Evolutionary conservation across 176 grass and related monocot species (phyloP), one percentile per base, ranked within the genome.

Genomic region (Bothriochloa decipiens): DNA sequence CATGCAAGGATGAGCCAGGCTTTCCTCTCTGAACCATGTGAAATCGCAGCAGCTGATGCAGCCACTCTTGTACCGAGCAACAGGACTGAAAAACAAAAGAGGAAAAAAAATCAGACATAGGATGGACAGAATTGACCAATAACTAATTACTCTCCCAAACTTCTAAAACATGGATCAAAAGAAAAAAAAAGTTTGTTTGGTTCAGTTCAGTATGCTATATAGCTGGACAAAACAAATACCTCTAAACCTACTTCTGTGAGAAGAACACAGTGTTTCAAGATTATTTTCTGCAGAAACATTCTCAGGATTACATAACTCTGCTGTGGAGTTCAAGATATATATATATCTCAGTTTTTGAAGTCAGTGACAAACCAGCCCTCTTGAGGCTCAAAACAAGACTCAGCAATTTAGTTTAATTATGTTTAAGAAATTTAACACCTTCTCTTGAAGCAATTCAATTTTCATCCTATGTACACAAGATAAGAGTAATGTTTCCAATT

Each of bases 1-100:
- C 89, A 98, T 6, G 96, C 96, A 3, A 98, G 85, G 61, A 98
- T 91, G 20, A 98, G 91, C 95, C 95, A 98, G 8, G 95, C 95
- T 84, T 90, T 95, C 23, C 79, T 87, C 70, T 91, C 95, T 65
- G 91, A 81, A 13, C 68, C 82, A n/a, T 68, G 82, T n/a, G 95
- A 98, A 35, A 98, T 98, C 5, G 47, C 55, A 3, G 89, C 95
- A 0, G 92, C 92, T 6, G 95, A 95, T 29, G 92, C 82, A 13
- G 92, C 95, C n/a, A 98, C 95, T 77, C 92, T 86, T 66, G 88
- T 82, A 43, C 95, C 95, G 11, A 98, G 96, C 73, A 98, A 45
- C 8, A 95, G 75, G 27, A 98, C 96, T 98, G 89, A 70, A 82
- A 82, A 7, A 91, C 1, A 78, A 2, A 14, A 29, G 25, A 74